Evolutionary conservation across 169 alveolate species (phyloP).

Genomic region (Condylostoma magnum): DNA sequence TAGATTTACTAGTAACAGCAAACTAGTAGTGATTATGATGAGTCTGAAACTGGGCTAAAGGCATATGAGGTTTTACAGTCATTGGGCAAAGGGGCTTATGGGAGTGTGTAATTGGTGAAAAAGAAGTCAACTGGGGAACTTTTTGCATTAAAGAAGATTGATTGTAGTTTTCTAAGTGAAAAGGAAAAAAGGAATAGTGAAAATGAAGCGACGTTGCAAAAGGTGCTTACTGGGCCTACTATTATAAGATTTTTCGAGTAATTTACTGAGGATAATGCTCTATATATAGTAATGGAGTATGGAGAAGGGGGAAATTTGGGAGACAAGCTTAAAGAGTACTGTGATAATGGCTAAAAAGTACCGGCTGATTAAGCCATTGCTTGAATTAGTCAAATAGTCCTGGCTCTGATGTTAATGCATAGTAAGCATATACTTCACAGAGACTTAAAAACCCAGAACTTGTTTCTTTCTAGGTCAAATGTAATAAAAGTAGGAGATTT

Average conservation of each 20-base stretch:
- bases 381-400: conserved; percentile 69
- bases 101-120: conserved; percentile 63
- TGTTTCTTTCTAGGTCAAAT: conserved; percentile 74
- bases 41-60: conserved; percentile 14
- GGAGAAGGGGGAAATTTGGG: conserved; percentile 78
- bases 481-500: conserved; percentile 88
- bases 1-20: neutral
- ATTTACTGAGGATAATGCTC: conserved; percentile 64
- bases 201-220: conserved; percentile 58
- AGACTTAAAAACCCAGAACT: conserved; percentile 87
- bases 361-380: conserved; percentile 54
- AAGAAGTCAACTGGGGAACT: conserved; percentile 44
- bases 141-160: conserved; percentile 56
- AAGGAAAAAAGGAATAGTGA: conserved; percentile 55
- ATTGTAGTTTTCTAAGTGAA: conserved; percentile 41
- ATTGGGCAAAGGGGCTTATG: conserved; percentile 74
- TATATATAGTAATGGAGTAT: conserved; percentile 77
- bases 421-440: conserved; percentile 85
- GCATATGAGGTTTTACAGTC: conserved; percentile 33
- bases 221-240: conserved; percentile 73
- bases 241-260: conserved; percentile 70
- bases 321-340: conserved; percentile 45
- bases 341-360: conserved; percentile 41
- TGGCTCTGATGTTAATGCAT: conserved; percentile 81
- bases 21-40: conserved; percentile 6